Evolutionary conservation across 2,329 filamentous ascomycete species (phyloP).

Genomic region (Neoarthrinium moseri): DNA sequence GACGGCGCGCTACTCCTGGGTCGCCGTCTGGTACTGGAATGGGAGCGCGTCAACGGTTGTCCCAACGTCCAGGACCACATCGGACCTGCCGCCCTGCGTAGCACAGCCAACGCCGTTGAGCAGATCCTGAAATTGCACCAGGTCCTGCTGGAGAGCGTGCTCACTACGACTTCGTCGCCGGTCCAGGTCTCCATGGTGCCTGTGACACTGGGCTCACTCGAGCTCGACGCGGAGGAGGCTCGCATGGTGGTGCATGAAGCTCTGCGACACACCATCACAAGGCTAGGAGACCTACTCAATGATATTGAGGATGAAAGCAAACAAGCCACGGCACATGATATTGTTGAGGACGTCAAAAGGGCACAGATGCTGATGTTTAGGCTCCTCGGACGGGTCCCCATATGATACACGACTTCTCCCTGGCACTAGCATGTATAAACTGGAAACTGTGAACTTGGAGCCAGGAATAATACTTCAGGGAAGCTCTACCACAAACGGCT

Average conservation of each 20-base stretch:
- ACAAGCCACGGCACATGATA: not conserved
- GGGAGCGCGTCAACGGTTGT: slow-evolving; percentile 4
- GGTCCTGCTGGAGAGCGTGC: not conserved
- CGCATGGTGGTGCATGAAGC: not conserved
- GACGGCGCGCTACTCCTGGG: slow-evolving; percentile 1
- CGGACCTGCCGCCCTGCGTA: not conserved
- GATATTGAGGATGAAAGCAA: not conserved
- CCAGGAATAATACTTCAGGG: not conserved
- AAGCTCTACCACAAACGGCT: not conserved
- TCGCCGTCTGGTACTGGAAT: not conserved
- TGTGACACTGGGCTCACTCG: not conserved
- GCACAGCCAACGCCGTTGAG: not conserved
- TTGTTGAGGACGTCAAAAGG: not conserved
- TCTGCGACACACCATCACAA: not conserved
- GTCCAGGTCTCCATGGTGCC: not conserved
- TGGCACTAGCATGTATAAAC: too few relatives aligned
- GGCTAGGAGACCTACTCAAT: not conserved
- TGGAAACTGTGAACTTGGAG: too few relatives aligned
- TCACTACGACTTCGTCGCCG: not conserved
- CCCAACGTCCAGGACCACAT: not conserved
- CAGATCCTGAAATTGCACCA: not conserved
- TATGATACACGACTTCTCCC: too few relatives aligned
- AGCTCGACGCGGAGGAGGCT: not conserved
- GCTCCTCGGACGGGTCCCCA: not conserved
- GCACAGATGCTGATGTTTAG: not conserved